These are phyloP conservation scores for Populus alba DNA, from an alignment of 345 rosid genomes.

Conservation along the genomic window DNA sequence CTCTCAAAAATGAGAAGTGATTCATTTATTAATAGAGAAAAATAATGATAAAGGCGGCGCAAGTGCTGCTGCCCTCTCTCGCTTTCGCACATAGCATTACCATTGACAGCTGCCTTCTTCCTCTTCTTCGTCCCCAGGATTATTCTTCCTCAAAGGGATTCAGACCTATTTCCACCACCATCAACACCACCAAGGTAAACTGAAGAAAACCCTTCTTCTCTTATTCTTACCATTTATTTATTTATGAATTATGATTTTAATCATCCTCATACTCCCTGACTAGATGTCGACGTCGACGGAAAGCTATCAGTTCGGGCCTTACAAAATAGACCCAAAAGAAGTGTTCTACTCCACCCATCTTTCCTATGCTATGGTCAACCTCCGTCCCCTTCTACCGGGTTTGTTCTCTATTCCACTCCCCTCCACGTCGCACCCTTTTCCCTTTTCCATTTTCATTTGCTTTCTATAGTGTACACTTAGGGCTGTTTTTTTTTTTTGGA, in stretches of 20 bases:
- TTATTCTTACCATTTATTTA: not conserved
- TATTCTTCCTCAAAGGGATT: not conserved
- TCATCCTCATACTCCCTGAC: not conserved
- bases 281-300: slow-evolving; percentile 19
- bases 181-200: not conserved
- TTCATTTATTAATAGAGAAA: too few species aligned
- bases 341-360: slow-evolving; percentile 67
- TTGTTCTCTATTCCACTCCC: not conserved
- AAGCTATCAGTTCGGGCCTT: slow-evolving; percentile 56
- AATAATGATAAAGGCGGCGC: not conserved
- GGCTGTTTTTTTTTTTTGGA: too few species aligned
- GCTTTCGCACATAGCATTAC: not conserved
- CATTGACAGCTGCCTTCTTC: not conserved
- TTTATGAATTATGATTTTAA: not conserved
- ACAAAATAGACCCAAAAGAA: slow-evolving; percentile 64
- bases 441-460: not conserved
- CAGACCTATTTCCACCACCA: not conserved
- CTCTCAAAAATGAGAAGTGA: not conserved
- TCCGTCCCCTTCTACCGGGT: slow-evolving; percentile 90
- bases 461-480: not conserved
- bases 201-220: too few species aligned
- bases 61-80: not conserved
- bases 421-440: not conserved
- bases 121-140: not conserved
- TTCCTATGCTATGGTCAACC: slow-evolving; percentile 85